A percentile compares a stretch with the other conserved stretches of the same genome.
Conservation (phyloP, 2,329 filamentous ascomycete genomes). For the Fusarium clavum region DNA sequence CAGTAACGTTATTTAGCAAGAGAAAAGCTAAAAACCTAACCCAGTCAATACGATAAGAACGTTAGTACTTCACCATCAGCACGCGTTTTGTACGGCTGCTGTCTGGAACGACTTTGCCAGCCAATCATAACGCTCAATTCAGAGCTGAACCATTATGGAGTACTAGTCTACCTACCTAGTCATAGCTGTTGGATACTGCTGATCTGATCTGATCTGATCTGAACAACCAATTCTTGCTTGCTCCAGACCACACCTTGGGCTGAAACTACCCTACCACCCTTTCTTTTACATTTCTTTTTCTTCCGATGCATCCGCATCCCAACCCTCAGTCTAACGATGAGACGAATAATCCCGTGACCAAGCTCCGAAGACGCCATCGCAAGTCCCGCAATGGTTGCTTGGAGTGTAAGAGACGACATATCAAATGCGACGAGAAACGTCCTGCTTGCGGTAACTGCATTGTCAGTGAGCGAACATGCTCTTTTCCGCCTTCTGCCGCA, state of each 20-base stretch:
- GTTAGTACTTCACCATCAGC: not conserved
- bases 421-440: constrained; percentile 57
- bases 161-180: not conserved
- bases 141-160: not conserved
- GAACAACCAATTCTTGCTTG: constrained; percentile 8
- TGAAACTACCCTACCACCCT: not conserved
- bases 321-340: constrained; percentile 30
- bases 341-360: constrained; percentile 36
- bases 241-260: not conserved
- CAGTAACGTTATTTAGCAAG: not conserved
- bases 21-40: not conserved
- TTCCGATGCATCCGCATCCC: constrained; percentile 38
- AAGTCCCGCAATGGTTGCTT: constrained; percentile 57
- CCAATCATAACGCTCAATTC: constrained; percentile 10
- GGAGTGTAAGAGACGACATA: constrained; percentile 56
- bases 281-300: not conserved
- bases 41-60: not conserved
- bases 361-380: constrained; percentile 53
- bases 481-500: constrained; percentile 45
- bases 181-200: not conserved
- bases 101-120: not conserved
- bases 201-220: not conserved
- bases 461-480: constrained; percentile 52
- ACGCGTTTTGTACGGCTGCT: not conserved
- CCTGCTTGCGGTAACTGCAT: constrained; percentile 56